Conservation (phyloP, 148 eudicot genomes). For the Amaranthus palmeri region DNA sequence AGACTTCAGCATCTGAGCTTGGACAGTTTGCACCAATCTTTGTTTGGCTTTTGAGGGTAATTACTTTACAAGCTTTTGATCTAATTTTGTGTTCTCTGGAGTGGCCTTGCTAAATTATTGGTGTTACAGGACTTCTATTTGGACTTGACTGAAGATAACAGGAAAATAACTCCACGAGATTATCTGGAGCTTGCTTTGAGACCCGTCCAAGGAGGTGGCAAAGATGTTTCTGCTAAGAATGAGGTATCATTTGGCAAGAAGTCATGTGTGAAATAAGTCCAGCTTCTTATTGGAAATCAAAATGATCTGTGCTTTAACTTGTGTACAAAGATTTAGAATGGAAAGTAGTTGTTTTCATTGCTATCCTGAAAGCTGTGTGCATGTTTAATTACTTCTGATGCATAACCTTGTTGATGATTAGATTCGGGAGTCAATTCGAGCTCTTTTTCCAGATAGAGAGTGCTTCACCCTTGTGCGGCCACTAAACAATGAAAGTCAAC, state of each 20-base stretch:
- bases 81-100: constrained; percentile 6
- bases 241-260: constrained; percentile 47
- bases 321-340: background rate
- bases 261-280: background rate
- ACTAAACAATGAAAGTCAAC: constrained; percentile 73
- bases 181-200: constrained; percentile 89
- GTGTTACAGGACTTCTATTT: constrained; percentile 76
- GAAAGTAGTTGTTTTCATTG: background rate
- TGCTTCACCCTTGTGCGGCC: constrained; percentile 96
- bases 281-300: background rate
- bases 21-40: constrained; percentile 95
- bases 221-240: constrained; percentile 80
- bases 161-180: constrained; percentile 93
- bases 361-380: constrained; percentile 1
- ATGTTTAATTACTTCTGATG: constrained; percentile 14
- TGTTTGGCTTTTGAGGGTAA: constrained; percentile 97
- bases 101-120: constrained; percentile 6
- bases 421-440: constrained; percentile 94
- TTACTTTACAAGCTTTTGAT: constrained; percentile 1
- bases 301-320: background rate
- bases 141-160: constrained; percentile 83
- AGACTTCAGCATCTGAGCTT: constrained; percentile 82
- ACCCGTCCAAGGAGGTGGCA: constrained; percentile 65
- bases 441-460: constrained; percentile 96
- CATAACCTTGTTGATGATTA: constrained; percentile 24